Evolutionary conservation across 331 rosid species (phyloP), one percentile per base, ranked within the genome.

Genomic region (Quercus lobata): DNA sequence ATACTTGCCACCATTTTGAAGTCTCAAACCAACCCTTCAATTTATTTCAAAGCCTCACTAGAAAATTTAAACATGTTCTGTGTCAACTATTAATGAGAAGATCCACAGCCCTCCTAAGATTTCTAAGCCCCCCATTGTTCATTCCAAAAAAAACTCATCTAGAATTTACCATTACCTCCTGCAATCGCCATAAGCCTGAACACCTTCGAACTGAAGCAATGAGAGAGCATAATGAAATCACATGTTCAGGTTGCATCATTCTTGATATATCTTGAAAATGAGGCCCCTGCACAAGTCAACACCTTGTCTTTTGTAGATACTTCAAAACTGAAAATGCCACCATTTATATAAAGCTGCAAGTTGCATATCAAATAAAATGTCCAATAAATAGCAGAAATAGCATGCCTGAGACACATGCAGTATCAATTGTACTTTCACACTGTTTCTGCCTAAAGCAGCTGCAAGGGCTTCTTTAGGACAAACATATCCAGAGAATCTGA

Each of bases 401-500:
- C 72, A 52, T 80, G 83, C 97, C 93, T 85, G 83, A 63, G 91
- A 89, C 65, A 89, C 93, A 80, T 82, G 79, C 27, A 92, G 63
- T 37, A 57, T 82, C 79, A 92, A 76, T 57, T 78, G 84, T 46
- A 86, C 84, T 86, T 80, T 89, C 81, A 83, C 84, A 83, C 72
- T 46, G 78, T 82, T 89, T 82, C 91, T 92, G 74, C 91, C 95
- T 58, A 79, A 83, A 78, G 93, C 93, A 83, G 87, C 92, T 66
- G 90, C 78, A 84, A 92, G 90, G 54, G 92, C 95, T 80, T 89
- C 90, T 86, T 80, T 83, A 69, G 91, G 93, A 86, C 90, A 87
- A 75, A 92, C 80, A 79, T 79, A 87, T 68, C 91, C 95, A 57
- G 84, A 86, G 86, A 92, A 92, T 61, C 69, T 80, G 80, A 92